phyloP scores from a whole-genome alignment of 441 rosid genomes.

The California macrophylla region DNA sequence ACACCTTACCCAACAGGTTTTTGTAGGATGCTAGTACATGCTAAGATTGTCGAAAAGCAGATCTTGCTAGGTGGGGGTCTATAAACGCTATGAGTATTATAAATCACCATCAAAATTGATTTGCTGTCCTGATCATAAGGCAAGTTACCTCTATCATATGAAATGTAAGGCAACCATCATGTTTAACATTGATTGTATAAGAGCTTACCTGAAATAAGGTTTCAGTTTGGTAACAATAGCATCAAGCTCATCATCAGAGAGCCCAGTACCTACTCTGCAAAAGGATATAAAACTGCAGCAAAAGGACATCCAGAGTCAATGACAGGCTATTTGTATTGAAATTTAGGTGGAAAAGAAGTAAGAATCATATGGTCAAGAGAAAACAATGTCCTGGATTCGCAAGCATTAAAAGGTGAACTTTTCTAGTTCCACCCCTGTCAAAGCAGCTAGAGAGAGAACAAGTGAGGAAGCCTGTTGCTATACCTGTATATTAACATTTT shows the following conservation, averaged over 20 bases:
- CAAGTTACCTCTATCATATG: background rate
- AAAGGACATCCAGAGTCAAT: slow-evolving; percentile 8
- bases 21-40: background rate
- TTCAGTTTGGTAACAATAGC: slow-evolving; percentile 72
- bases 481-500: background rate
- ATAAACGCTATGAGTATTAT: background rate
- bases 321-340: background rate
- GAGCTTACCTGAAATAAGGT: slow-evolving; percentile 74
- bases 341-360: background rate
- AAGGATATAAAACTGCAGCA: slow-evolving; percentile 80
- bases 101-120: background rate
- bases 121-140: background rate
- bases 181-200: slow-evolving; percentile 11
- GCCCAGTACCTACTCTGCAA: slow-evolving; percentile 95
- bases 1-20: background rate
- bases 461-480: background rate
- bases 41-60: background rate
- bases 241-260: slow-evolving; percentile 76
- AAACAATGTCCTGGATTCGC: background rate
- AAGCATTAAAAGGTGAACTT: background rate
- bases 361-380: background rate
- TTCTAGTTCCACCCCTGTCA: background rate
- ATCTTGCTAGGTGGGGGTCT: background rate
- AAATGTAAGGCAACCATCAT: slow-evolving; percentile 4
- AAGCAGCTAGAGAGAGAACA: background rate